Base-by-base conservation (phyloP, 2,329 filamentous ascomycete genomes). In the Colletotrichum euphorbiae region DNA sequence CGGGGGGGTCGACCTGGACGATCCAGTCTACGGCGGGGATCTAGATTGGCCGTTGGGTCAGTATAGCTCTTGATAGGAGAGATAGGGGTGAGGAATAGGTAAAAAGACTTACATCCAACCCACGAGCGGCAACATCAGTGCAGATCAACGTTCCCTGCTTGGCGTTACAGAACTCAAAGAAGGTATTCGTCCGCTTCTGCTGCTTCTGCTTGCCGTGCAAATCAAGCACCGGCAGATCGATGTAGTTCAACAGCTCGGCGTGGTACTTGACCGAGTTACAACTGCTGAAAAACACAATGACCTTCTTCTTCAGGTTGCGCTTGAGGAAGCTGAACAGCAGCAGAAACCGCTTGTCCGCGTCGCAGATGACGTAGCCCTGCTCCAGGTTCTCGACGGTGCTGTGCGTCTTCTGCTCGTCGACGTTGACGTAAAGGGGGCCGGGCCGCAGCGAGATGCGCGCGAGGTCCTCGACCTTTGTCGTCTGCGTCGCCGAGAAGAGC, bases 401-500 rank as follows among this genome's bases (percentile, higher is more conserved):
- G 81, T 93, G 92, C 79, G 97, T 90, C 81, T 97, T 92, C 75
- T 90, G 84, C 78, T 97, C 89, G 77, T 98, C 95, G 67, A 99
- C 96, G 77, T 98, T 98, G 85, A 99, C 96, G 81, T 98, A 98
- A 12, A 99, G 84, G 2, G 96, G 96, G 2, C 95, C 94, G 0
- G 93, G 91, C 40, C 94, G 89, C 54, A 99, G 86, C 4, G 96
- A 99, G 77, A 99, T 97, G 71, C 96, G 87, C 1, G 96, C 96
- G 62, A 99, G 86, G 80, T 99, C 96, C 81, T 98, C 95, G 73
- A 99, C 96, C 82, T 99, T 98, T 63, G 95, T 98, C 3, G 96
- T 99, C 80, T 98, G 96, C 4, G 96, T 99, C 13, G 96, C 96
- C 13, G 94, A 98, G 85, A 99, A 99, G n/a, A 99, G 88, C 91